Conservation (phyloP, 805 yeast species). For the Yamadazyma philogaea region DNA sequence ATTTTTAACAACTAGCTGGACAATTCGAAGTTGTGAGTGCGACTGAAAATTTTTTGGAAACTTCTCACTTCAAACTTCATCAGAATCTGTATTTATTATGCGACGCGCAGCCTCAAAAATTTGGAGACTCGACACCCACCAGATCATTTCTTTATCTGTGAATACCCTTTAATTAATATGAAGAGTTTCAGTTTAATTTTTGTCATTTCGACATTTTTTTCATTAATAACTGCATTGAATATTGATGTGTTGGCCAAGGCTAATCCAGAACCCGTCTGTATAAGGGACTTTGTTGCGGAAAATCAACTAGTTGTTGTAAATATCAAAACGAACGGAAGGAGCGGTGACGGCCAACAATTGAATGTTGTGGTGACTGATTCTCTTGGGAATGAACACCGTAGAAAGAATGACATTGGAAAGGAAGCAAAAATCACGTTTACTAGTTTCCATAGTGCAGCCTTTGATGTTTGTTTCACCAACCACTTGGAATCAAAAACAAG, state of each 20-base stretch:
- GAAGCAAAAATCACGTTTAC: constrained; percentile 76
- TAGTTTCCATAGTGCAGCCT: constrained; percentile 74
- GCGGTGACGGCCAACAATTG: constrained; percentile 85
- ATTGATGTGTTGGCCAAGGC: constrained; percentile 51
- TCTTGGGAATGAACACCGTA: constrained; percentile 76
- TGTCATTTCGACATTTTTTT: constrained; percentile 16
- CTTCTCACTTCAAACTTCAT: constrained; percentile 4
- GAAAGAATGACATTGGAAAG: constrained; percentile 74
- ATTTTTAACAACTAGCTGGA: constrained; percentile 1
- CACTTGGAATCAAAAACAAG: constrained; percentile 30
- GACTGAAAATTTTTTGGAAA: constrained; percentile 2
- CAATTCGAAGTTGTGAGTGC: constrained; percentile 5
- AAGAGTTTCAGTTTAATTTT: constrained; percentile 4
- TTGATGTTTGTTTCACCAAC: constrained; percentile 91
- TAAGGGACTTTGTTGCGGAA: constrained; percentile 85
- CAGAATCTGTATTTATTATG: constrained; percentile 1
- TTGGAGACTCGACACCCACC: constrained; percentile 9
- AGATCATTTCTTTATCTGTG: constrained; percentile 6
- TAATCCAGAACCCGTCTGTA: constrained; percentile 64
- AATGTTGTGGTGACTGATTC: constrained; percentile 68
- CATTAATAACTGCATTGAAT: constrained; percentile 41
- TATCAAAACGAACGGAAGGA: constrained; percentile 66
- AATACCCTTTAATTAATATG: constrained; percentile 6
- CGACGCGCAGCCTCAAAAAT: constrained; percentile 14
- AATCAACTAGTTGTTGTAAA: constrained; percentile 87